Evolutionary conservation across 257 asterid species (phyloP), one percentile per base, ranked within the genome.

Genomic region (Forsythia suspensa): DNA sequence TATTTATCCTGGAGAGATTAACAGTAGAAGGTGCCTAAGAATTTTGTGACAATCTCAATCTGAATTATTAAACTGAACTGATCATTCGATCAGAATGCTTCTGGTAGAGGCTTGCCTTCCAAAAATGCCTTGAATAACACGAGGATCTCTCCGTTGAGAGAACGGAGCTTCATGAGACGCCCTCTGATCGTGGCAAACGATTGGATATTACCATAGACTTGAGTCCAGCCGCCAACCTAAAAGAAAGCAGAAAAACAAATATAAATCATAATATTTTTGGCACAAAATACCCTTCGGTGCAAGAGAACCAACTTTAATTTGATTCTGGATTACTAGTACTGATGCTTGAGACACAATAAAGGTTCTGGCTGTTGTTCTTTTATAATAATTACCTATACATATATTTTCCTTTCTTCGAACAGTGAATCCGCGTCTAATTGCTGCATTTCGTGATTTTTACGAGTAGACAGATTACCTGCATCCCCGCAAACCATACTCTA

Each of bases 221-320:
- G 95, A 63, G 93, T 92, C 97, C 97, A 92, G 7, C 97, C 97
- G 36, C 95, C 97, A 71, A 92, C 97, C 94, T 91, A 85, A 39
- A n/a, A 7, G n/a, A n/a, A n/a, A n/a, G n/a, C n/a, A n/a, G n/a
- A n/a, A n/a, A n/a, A n/a, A n/a, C n/a, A n/a, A n/a, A n/a, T 13
- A 43, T 4, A 11, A 73, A 48, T 24, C 18, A 36, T 36, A 48
- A 15, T 3, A 44, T 10, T 4, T 11, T 34, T 16, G 36, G 15
- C 41, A 16, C 2, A 8, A 46, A 44, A 46, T 55, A 29, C 34
- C 34, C 34, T 29, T 29, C 34, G 34, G 34, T 29, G 34, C 34
- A 29, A 1, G 1, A 1, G 1, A n/a, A n/a, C n/a, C n/a, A n/a
- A n/a, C n/a, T n/a, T n/a, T n/a, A 29, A 29, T 29, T 29, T 29